Base-by-base conservation (phyloP, 1,284 basidiomycete genomes). In the Ustilago loliicola region DNA sequence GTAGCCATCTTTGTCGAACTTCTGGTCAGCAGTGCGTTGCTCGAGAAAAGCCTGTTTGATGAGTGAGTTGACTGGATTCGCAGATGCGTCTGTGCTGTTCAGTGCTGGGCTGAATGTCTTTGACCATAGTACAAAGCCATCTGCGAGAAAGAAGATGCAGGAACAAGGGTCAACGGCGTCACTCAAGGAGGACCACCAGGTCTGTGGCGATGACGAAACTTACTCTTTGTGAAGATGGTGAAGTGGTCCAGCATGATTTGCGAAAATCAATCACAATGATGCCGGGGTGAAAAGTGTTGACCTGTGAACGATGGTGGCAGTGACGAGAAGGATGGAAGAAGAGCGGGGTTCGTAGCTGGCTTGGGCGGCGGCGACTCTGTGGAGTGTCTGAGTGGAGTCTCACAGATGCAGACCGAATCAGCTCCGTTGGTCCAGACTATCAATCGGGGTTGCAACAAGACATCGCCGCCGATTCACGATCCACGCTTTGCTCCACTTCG, bases 11-110 rank as follows among this genome's bases (percentile, higher is more conserved):
- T 80, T 66, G 64, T 86, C 84, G 47, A 79, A 78, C 48, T 78
- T 77, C 7, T 76, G 71, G 32, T 79, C 74, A 7, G 81, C 79
- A 1, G 81, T 80, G 53, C 81, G 79, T 54, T 85, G 79, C 48
- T 85, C 83, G 30, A 86, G 64, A 61, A 86, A 85, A 11, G 82
- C 77, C n/a, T 78, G 75, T 53, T 76, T 71, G 52, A 86, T 74
- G 32, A 86, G 80, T 3, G 79, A 65, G 52, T 82, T 82, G 51
- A 86, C 76, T 3, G 83, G 75, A 29, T 80, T 69, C 13, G 64
- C 52, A 17, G 72, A 61, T 55, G 72, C 34, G 42, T 68, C 63
- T 25, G 72, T 61, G 30, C 59, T 66, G 21, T 51, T 61, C 19
- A 72, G 57, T 0, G 74, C 73, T 1, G 81, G 77, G 17, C 77